Evolutionary conservation across 257 asterid species (phyloP).

Genomic region (Solanum medicagineum): DNA sequence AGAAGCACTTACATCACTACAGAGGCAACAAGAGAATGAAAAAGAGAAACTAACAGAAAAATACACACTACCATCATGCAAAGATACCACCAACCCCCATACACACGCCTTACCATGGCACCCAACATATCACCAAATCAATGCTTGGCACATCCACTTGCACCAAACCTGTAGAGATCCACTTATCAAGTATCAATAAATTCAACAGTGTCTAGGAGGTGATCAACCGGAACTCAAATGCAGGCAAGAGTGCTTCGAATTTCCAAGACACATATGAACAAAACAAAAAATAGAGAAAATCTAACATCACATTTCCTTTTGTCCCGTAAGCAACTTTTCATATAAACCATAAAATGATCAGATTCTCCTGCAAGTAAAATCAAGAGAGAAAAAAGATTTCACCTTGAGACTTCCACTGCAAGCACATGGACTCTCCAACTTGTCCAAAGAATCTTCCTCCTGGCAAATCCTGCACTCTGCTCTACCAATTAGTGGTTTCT

Average conservation of each 20-base stretch:
- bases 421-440: constrained; percentile 87
- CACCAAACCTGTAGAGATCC: not conserved
- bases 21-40: not conserved
- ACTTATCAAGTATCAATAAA: not conserved
- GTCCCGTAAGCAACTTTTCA: not conserved
- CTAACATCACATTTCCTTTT: not conserved
- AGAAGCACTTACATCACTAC: not conserved
- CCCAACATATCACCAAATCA: not conserved
- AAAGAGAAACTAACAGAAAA: not conserved
- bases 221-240: not conserved
- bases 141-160: not conserved
- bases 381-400: not conserved
- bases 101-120: not conserved
- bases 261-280: not conserved
- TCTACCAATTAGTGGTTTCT: constrained; percentile 50
- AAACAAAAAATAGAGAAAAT: not conserved
- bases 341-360: not conserved
- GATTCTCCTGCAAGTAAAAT: not conserved
- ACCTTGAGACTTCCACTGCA: constrained; percentile 98
- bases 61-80: not conserved
- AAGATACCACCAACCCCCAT: not conserved
- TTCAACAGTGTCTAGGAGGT: not conserved
- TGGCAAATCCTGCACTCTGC: constrained; percentile 98
- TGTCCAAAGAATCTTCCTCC: constrained; percentile 77
- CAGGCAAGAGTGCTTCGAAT: not conserved